Evolutionary conservation across 352 stramenopile genomes (phyloP).

Genomic region (Pythium sp.): DNA sequence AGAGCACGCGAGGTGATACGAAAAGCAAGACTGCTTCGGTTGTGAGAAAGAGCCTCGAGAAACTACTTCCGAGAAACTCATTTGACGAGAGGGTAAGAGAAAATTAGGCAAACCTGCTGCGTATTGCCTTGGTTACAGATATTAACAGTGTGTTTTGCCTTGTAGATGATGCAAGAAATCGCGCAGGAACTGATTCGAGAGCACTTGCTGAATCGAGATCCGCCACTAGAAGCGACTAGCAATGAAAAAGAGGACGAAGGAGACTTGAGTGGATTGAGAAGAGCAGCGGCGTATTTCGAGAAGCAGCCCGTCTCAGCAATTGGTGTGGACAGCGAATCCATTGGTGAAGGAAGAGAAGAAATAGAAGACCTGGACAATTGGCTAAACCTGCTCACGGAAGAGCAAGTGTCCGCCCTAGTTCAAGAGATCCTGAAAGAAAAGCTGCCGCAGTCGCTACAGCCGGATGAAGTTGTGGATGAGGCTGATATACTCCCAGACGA

Average conservation of each 20-base stretch:
- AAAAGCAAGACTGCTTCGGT: slow-evolving; percentile 1
- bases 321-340: not conserved
- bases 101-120: not conserved
- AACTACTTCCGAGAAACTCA: slow-evolving; percentile 21
- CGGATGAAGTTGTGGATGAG: not conserved
- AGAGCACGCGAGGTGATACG: not conserved
- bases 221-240: not conserved
- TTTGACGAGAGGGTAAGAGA: slow-evolving; percentile 29
- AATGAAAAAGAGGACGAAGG: not conserved
- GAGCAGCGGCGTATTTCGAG: slow-evolving; percentile 39
- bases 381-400: slow-evolving; percentile 40
- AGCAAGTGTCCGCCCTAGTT: slow-evolving; percentile 44
- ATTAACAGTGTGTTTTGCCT: not conserved
- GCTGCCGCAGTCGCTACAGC: not conserved
- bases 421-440: slow-evolving; percentile 41
- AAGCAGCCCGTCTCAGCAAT: not conserved
- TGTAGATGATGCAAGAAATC: slow-evolving; percentile 30
- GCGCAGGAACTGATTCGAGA: slow-evolving; percentile 36
- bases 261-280: slow-evolving; percentile 34
- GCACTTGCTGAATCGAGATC: slow-evolving; percentile 10
- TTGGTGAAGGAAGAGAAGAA: slow-evolving; percentile 2
- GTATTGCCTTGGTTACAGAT: no score
- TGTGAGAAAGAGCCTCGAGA: slow-evolving; percentile 38
- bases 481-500: not conserved
- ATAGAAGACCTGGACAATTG: slow-evolving; percentile 20